Evolutionary conservation across 2,329 filamentous ascomycete genomes (phyloP), one percentile per base, ranked within the genome.

Genomic region (Metarhizium sp.): DNA sequence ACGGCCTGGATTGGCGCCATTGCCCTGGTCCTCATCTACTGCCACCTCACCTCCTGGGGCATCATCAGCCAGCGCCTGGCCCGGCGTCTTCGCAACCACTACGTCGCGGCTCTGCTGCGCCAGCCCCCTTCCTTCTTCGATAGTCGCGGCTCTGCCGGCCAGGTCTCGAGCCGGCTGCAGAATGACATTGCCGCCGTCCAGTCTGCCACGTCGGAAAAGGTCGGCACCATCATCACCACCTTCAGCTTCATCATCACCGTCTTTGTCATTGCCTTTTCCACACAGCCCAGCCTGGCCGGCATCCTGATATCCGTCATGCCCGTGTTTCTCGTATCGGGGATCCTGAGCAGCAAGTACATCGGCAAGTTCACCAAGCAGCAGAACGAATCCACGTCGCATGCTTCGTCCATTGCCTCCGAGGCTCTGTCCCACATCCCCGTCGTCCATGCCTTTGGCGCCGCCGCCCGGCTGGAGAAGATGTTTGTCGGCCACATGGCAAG

Each of bases 151-250:
- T 76, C 82, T 0, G 25, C 25, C 25, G 84, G 84, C 16, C 81
- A 87, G 65, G 78, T 87, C 8, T 77, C 80, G 1, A 79, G 80
- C 14, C 75, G 84, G 14, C 76, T 88, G 40, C 82, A 83, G 62
- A 75, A 75, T 53, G 84, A 88, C 62, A 84, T 87, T 40, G 78
- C 84, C 56, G 78, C 80, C 1, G 81, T 88, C 53, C 85, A 85
- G 61, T 78, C 78, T 0, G 86, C 85, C 11, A 87, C 84, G 0
- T 84, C 81, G 2, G 86, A 88, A 68, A 88, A 88, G 66, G 84
- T 87, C n/a, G 85, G 85, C 51, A 79, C 86, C 34, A 77, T 79
- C 59, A 73, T 88, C 4, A 76, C 78, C 20, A 83, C 78, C 50
- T 66, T 80, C 10, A 81, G 81, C 2, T 88, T 86, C 66, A 87